Conservation (phyloP, 345 rosid genomes). For the Erucastrum elatum region DNA sequence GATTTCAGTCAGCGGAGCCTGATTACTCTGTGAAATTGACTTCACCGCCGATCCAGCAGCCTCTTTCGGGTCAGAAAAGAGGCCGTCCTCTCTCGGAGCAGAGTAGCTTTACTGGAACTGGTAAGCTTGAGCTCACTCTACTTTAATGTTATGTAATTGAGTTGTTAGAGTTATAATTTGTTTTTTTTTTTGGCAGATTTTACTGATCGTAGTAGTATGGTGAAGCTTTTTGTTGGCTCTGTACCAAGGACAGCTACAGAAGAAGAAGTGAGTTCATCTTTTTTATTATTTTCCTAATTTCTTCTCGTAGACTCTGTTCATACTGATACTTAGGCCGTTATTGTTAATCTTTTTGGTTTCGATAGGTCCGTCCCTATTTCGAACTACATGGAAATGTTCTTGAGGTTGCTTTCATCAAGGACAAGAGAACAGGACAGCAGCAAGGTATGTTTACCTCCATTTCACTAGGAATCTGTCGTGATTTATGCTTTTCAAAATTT, state of each 20-base stretch:
- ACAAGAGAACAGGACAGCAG: slow-evolving; percentile 94
- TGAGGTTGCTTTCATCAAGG: slow-evolving; percentile 95
- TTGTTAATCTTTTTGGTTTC: slow-evolving; percentile 24
- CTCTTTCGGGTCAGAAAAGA: slow-evolving; percentile 68
- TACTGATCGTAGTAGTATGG: slow-evolving; percentile 50
- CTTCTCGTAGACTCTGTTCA: background rate
- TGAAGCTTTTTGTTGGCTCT: slow-evolving; percentile 97
- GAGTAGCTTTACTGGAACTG: slow-evolving; percentile 50
- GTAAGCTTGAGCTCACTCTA: slow-evolving; percentile 27
- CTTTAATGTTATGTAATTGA: background rate
- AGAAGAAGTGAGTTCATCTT: slow-evolving; percentile 68
- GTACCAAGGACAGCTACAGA: slow-evolving; percentile 87
- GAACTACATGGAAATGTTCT: slow-evolving; percentile 85
- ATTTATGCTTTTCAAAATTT: slow-evolving; percentile 50
- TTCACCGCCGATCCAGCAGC: slow-evolving; percentile 30
- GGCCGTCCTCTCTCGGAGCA: slow-evolving; percentile 50
- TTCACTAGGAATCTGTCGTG: slow-evolving; percentile 45
- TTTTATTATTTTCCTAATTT: background rate
- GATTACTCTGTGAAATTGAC: slow-evolving; percentile 32
- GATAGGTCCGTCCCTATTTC: slow-evolving; percentile 80
- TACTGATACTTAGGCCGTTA: background rate
- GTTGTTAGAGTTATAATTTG: background rate
- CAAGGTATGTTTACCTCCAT: slow-evolving; percentile 67
- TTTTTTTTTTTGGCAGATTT: slow-evolving; percentile 21
- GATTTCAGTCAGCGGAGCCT: slow-evolving; percentile 25